A percentile compares a stretch with the other conserved stretches of the same genome.
Conservation (phyloP, 805 yeast species). For the Starmera pachycereana region DNA sequence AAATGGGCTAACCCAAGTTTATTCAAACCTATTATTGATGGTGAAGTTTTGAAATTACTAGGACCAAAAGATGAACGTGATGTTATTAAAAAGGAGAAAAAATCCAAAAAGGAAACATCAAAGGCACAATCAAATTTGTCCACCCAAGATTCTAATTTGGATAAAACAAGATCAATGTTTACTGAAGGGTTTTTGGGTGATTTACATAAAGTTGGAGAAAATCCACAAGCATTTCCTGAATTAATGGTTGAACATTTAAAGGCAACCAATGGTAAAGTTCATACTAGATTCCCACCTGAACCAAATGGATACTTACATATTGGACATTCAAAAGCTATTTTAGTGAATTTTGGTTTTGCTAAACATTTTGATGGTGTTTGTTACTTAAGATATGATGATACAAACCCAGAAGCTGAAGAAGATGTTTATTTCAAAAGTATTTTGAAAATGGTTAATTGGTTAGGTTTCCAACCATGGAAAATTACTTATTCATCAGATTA, state of each 20-base stretch:
- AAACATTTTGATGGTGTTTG: conserved; percentile 78
- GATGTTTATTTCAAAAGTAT: conserved; percentile 83
- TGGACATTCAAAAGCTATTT: conserved; percentile 96
- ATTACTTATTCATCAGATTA: conserved; percentile 94
- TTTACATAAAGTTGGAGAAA: conserved; percentile 90
- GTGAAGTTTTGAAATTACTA: conserved; percentile 52
- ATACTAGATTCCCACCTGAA: conserved; percentile 97
- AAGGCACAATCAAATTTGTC: conserved; percentile 12
- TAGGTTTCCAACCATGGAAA: conserved; percentile 91
- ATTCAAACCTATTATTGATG: conserved; percentile 84
- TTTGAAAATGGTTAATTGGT: conserved; percentile 78
- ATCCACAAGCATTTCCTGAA: conserved; percentile 84
- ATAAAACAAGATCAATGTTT: conserved; percentile 63
- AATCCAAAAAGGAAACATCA: conserved; percentile 30
- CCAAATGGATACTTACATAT: conserved; percentile 98
- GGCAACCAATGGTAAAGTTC: conserved; percentile 72
- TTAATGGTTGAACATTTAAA: conserved; percentile 71
- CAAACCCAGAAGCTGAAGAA: conserved; percentile 98
- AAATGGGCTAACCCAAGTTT: conserved; percentile 89
- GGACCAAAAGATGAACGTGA: conserved; percentile 98
- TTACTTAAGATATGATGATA: conserved; percentile 90
- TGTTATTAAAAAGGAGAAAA: conserved; percentile 65
- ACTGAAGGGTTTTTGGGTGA: conserved; percentile 93
- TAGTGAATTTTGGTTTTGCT: conserved; percentile 97
- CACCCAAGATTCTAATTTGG: conserved; percentile 3